A percentile compares a stretch with the other conserved stretches of the same genome.
These are phyloP conservation scores for Plasmodium blacklocki DNA, from an alignment of 169 alveolate genomes.

Conservation along the genomic window DNA sequence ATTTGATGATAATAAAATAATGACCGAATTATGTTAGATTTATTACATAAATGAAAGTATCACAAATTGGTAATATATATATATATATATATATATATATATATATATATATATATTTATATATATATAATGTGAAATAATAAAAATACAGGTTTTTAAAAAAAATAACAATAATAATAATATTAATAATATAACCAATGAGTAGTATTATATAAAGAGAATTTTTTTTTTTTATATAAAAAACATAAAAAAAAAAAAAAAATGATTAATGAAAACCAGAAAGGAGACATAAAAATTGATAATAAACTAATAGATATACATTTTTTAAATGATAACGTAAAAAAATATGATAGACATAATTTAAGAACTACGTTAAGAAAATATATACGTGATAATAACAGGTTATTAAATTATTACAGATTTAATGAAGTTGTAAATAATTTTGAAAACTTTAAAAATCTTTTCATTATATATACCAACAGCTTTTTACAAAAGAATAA, in stretches of 20 bases:
- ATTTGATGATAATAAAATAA: too few species aligned
- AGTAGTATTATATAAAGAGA: too few species aligned
- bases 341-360: slow-evolving; percentile 68
- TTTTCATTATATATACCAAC: slow-evolving; percentile 39
- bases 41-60: too few species aligned
- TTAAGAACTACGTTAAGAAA: slow-evolving; percentile 66
- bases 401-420: slow-evolving; percentile 47
- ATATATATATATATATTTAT: too few species aligned
- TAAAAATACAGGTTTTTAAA: too few species aligned
- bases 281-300: slow-evolving; percentile 41
- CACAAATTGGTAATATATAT: too few species aligned
- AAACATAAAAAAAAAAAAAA: neutral
- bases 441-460: slow-evolving; percentile 62
- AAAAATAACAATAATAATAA: too few species aligned
- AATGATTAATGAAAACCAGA: neutral
- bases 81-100: too few species aligned
- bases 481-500: slow-evolving; percentile 56
- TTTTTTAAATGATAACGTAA: slow-evolving; percentile 22
- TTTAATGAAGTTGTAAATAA: slow-evolving; percentile 66
- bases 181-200: too few species aligned
- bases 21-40: too few species aligned
- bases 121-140: too few species aligned
- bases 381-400: slow-evolving; percentile 58
- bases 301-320: slow-evolving; percentile 22
- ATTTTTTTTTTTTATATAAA: neutral